A percentile compares a stretch with the other conserved stretches of the same genome.
Conservation (phyloP, 331 rosid species). For the Rosa hybrid region DNA sequence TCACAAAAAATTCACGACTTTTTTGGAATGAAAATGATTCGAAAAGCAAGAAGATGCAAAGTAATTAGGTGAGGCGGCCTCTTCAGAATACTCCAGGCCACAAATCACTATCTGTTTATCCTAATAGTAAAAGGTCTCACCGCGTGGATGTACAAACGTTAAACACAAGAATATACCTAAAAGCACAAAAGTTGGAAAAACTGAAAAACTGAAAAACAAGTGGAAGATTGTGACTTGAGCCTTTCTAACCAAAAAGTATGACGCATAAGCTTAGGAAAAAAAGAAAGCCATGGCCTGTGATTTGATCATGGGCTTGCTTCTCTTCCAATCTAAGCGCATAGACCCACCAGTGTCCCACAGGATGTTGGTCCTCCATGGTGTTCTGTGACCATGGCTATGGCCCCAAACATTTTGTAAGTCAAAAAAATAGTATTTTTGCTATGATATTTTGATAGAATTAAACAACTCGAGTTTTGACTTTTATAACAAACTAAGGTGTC, state of each 20-base stretch:
- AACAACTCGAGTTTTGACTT: neutral
- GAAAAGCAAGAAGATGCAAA: conserved; percentile 13
- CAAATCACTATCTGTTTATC: conserved; percentile 17
- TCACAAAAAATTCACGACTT: conserved; percentile 21
- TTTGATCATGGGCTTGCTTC: conserved; percentile 6
- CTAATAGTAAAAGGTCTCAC: conserved; percentile 19
- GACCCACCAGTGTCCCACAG: neutral
- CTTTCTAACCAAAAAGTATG: neutral
- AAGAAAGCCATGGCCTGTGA: neutral
- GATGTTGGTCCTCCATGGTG: neutral
- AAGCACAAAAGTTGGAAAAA: conserved; percentile 18
- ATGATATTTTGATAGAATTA: neutral
- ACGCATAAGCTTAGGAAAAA: neutral
- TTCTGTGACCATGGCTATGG: neutral
- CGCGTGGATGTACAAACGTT: conserved; percentile 26
- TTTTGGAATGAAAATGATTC: conserved; percentile 23
- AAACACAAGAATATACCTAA: conserved; percentile 9
- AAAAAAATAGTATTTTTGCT: neutral
- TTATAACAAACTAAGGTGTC: neutral
- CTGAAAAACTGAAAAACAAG: neutral
- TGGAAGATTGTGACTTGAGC: conserved; percentile 17
- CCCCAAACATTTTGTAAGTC: neutral
- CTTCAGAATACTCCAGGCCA: conserved; percentile 21
- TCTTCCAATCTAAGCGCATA: neutral
- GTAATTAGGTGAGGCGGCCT: conserved; percentile 14